A percentile compares a stretch with the other conserved stretches of the same genome.
Conservation (phyloP, 2,329 filamentous ascomycete species). For the Diaporthe ampelina region DNA sequence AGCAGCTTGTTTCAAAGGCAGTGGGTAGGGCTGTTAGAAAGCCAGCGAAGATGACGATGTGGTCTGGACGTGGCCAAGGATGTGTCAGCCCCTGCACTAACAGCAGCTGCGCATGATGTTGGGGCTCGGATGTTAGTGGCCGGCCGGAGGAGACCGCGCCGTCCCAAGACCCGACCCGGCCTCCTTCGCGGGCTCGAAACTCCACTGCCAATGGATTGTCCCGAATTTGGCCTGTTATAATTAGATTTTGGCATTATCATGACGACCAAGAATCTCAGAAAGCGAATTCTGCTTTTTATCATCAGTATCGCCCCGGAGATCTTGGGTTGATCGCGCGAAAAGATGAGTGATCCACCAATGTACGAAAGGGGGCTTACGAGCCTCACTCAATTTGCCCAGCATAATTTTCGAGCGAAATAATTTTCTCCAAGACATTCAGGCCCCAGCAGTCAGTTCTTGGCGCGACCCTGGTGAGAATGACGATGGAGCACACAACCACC, state of each 20-base stretch:
- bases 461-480: neutral
- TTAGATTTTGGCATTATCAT: conserved; percentile 19
- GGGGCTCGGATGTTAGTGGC: conserved; percentile 17
- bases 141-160: conserved; percentile 18
- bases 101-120: neutral
- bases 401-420: neutral
- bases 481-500: conserved; percentile 6
- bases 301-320: conserved; percentile 11
- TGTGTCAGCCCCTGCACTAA: conserved; percentile 37
- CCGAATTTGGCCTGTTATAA: conserved; percentile 24
- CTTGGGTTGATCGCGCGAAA: neutral
- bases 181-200: conserved; percentile 34
- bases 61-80: conserved; percentile 6
- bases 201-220: conserved; percentile 29
- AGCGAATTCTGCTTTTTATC: conserved; percentile 5
- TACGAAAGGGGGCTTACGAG: conserved; percentile 23
- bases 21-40: conserved; percentile 33
- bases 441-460: no score
- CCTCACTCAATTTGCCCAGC: conserved; percentile 8
- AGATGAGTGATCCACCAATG: conserved; percentile 10
- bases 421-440: neutral
- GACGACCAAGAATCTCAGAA: neutral
- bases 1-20: conserved; percentile 36
- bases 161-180: conserved; percentile 30
- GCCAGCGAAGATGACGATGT: conserved; percentile 16